Conservation (phyloP, 1,284 basidiomycete genomes). For the Apiotrichum brassicae region DNA sequence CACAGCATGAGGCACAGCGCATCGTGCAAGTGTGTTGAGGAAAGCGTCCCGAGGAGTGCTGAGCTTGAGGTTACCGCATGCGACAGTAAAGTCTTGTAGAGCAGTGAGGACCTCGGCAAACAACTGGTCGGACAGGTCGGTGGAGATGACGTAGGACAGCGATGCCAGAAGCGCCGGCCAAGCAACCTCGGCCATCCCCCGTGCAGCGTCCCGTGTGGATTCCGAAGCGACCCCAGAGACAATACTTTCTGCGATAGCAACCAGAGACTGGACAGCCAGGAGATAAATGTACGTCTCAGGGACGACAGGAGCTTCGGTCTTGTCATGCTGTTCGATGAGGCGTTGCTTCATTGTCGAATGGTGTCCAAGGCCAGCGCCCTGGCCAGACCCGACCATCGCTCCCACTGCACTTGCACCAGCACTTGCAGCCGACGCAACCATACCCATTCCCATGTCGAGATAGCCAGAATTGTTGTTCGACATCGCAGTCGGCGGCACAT, state of each 20-base stretch:
- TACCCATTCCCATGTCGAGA: constrained; percentile 67
- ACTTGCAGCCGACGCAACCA: constrained; percentile 74
- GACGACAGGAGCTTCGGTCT: constrained; percentile 84
- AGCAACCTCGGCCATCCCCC: constrained; percentile 72
- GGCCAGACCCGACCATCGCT: constrained; percentile 60
- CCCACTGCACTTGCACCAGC: constrained; percentile 68
- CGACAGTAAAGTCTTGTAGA: constrained; percentile 76
- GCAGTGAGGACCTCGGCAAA: constrained; percentile 67
- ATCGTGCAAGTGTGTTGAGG: constrained; percentile 75
- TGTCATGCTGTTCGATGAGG: constrained; percentile 94
- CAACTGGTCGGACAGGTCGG: constrained; percentile 66
- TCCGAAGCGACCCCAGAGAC: constrained; percentile 54
- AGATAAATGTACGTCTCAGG: constrained; percentile 91
- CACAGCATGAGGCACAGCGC: constrained; percentile 78
- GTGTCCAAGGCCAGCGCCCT: constrained; percentile 57
- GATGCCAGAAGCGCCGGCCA: constrained; percentile 88
- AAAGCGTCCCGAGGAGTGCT: constrained; percentile 87
- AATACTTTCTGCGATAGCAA: constrained; percentile 82
- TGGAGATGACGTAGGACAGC: constrained; percentile 78
- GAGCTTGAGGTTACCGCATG: constrained; percentile 80
- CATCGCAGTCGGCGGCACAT: constrained; percentile 48
- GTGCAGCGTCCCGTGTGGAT: constrained; percentile 50
- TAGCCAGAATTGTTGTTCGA: constrained; percentile 35
- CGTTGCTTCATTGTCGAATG: constrained; percentile 77
- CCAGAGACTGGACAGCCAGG: constrained; percentile 79